These are phyloP conservation scores for Xylaria sp. DNA, from an alignment of 2,329 filamentous ascomycete genomes.

Conservation along the genomic window DNA sequence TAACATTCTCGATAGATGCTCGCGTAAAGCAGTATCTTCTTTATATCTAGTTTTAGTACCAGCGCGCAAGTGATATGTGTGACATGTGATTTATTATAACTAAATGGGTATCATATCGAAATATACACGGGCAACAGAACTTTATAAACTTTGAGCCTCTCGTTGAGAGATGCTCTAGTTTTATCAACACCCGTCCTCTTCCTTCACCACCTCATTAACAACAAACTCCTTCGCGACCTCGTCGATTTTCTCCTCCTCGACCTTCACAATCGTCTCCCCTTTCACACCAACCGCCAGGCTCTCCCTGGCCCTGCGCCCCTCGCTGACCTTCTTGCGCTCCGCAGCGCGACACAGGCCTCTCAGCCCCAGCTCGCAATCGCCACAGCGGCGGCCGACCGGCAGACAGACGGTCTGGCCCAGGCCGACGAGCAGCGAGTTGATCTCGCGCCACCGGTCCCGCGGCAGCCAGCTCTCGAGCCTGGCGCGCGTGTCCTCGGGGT, in stretches of 20 bases:
- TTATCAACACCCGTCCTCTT: slow-evolving; percentile 11
- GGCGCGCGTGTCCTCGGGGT: slow-evolving; percentile 79
- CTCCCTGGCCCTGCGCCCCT: slow-evolving; percentile 59
- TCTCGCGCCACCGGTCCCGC: slow-evolving; percentile 84
- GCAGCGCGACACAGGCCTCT: slow-evolving; percentile 77
- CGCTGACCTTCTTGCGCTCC: slow-evolving; percentile 66
- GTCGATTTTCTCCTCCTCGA: slow-evolving; percentile 24
- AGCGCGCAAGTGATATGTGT: not conserved
- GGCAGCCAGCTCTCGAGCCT: slow-evolving; percentile 84
- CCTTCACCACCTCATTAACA: slow-evolving; percentile 4
- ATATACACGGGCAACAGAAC: not conserved
- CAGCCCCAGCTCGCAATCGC: slow-evolving; percentile 81
- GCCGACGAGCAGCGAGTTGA: slow-evolving; percentile 87
- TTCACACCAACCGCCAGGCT: slow-evolving; percentile 34
- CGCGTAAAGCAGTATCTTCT: not conserved
- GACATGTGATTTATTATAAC: not conserved
- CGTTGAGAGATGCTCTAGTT: no score
- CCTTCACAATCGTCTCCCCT: slow-evolving; percentile 34
- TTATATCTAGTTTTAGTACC: not conserved
- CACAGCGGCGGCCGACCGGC: slow-evolving; percentile 79
- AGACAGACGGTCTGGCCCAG: slow-evolving; percentile 86
- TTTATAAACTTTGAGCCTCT: no score
- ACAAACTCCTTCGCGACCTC: slow-evolving; percentile 6
- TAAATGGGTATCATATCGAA: slow-evolving; percentile 2
- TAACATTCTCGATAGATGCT: slow-evolving; percentile 3